These are phyloP conservation scores for Fusarium liriodendri DNA, from an alignment of 2,329 filamentous ascomycete species.

Conservation along the genomic window DNA sequence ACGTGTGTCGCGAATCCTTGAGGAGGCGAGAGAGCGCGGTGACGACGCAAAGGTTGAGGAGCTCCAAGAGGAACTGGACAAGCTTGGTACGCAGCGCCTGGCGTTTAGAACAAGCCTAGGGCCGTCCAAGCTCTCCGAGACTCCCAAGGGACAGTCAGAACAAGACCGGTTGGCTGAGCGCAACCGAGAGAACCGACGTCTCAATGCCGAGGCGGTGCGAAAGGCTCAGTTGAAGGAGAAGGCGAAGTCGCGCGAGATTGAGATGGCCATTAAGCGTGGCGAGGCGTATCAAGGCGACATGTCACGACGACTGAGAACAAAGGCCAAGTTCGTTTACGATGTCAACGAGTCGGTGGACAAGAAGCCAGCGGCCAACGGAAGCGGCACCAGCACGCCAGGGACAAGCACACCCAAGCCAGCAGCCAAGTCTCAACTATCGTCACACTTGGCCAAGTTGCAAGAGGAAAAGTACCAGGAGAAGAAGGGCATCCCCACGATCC, in stretches of 20 bases:
- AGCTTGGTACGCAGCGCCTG: constrained; percentile 74
- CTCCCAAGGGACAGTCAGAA: constrained; percentile 67
- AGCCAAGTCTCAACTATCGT: constrained; percentile 56
- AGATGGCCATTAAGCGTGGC: constrained; percentile 71
- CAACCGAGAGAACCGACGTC: constrained; percentile 85
- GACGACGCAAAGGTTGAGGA: constrained; percentile 68
- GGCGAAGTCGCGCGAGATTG: constrained; percentile 68
- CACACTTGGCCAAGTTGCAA: constrained; percentile 66
- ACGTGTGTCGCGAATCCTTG: constrained; percentile 72
- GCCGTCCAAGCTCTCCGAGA: constrained; percentile 62
- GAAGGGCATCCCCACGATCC: constrained; percentile 74
- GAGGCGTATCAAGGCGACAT: constrained; percentile 70
- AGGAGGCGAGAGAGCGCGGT: constrained; percentile 72
- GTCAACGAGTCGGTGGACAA: constrained; percentile 62
- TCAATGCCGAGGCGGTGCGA: constrained; percentile 90
- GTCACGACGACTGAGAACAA: constrained; percentile 72
- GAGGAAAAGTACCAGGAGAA: constrained; percentile 65
- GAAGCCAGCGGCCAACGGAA: constrained; percentile 61
- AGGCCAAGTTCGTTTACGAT: constrained; percentile 76
- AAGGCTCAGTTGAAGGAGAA: constrained; percentile 89
- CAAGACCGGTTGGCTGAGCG: constrained; percentile 86
- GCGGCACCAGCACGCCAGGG: constrained; percentile 63
- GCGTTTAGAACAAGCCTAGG: constrained; percentile 77
- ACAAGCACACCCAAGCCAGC: constrained; percentile 63
- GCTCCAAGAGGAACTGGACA: constrained; percentile 70